Base-by-base conservation (phyloP, 2,329 filamentous ascomycete species). In the Penicillium nordicum region DNA sequence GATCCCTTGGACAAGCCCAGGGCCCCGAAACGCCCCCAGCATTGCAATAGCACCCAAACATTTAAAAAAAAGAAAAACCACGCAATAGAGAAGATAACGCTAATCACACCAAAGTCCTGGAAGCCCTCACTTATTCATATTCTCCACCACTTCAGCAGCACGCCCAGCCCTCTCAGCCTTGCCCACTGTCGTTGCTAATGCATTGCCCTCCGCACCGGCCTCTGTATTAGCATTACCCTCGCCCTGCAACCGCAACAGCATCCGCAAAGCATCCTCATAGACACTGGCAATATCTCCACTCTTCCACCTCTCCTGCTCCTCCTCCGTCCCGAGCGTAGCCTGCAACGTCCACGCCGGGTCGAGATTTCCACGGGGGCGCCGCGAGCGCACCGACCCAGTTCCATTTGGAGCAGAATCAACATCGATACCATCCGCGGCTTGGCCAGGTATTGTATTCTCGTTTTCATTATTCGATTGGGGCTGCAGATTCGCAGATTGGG, bases 131-230 rank as follows among this genome's bases (percentile, higher is more conserved):
- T 76, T 74, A 58, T 71, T 72, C 65, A 76, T 74, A 59, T 71
- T 72, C 63, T 80, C 76, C 55, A 79, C 74, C n/a, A 79, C 76
- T 50, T 79, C 78, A 25, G 71, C 76, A 37, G 75, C 76, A 48
- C 69, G 70, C 23, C 68, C 71, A 34, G 78, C 78, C 53, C 78
- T 69, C 61, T 80, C 77, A 18, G 75, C 73, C 62, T 75, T 78
- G 21, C 77, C 78, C 27, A 79, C 69, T 9, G 78, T 77, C 52
- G 74, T 76, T 14, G 78, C 77, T 52, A 80, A 61, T 9, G 72
- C 73, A 57, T 70, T 71, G 25, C 69, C 67, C 51, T 72, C 68
- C 5, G 55, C 57, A 27, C 63, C 57, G 46, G 57, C 62, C 38
- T 67, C 64, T 25, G 59, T 59, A 44, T 63, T 59, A 21, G 50